Conservation (phyloP, 2,329 filamentous ascomycete genomes). For the Sporothrix mexicana region DNA sequence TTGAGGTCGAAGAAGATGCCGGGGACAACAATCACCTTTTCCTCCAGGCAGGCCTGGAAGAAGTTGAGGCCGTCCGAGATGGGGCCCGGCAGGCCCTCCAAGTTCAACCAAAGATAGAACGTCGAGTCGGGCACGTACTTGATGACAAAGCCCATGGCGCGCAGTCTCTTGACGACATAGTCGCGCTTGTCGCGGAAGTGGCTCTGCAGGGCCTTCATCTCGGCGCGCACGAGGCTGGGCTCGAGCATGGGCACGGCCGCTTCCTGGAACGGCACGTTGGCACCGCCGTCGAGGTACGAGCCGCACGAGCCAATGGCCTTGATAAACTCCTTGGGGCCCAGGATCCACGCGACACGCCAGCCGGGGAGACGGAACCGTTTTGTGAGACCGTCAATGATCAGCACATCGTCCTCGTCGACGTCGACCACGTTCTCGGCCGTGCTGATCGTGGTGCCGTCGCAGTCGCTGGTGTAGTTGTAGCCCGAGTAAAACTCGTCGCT, state of each 20-base stretch:
- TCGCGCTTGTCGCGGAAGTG: conserved; percentile 95
- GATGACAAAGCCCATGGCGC: conserved; percentile 85
- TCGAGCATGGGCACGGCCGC: conserved; percentile 94
- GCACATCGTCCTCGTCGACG: conserved; percentile 86
- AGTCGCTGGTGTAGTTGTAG: conserved; percentile 94
- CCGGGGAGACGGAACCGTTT: conserved; percentile 96
- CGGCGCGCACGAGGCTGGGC: conserved; percentile 74
- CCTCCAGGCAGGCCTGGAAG: conserved; percentile 89
- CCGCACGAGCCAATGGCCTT: conserved; percentile 91
- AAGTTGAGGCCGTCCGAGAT: conserved; percentile 96
- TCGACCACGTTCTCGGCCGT: conserved; percentile 89
- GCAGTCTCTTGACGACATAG: conserved; percentile 80
- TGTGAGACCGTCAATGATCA: conserved; percentile 93
- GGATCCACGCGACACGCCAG: conserved; percentile 95
- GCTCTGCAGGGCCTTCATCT: conserved; percentile 87
- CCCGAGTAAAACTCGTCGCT: conserved; percentile 97
- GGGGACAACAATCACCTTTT: conserved; percentile 95
- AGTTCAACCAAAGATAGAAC: conserved; percentile 84
- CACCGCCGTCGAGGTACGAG: conserved; percentile 91
- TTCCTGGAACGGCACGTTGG: conserved; percentile 94
- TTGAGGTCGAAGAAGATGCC: conserved; percentile 99
- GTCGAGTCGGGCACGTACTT: conserved; percentile 86
- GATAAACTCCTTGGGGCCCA: conserved; percentile 96
- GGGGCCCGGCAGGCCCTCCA: conserved; percentile 71
- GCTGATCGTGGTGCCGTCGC: conserved; percentile 87